Evolutionary conservation across 495 filamentous ascomycete species (phyloP).

Genomic region (Cryomyces minteri): DNA sequence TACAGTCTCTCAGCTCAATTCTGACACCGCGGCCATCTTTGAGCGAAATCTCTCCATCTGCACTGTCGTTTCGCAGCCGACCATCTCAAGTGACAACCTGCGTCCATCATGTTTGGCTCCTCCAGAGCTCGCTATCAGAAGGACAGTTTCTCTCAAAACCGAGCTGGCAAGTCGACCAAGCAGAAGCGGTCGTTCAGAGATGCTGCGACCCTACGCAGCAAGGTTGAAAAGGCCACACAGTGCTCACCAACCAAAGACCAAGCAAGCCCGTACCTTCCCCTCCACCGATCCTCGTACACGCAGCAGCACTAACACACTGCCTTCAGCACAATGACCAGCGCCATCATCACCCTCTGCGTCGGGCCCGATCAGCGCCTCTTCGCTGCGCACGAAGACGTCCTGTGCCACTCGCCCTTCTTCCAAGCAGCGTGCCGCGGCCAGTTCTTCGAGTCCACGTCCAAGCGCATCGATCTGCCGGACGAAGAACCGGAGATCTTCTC

Average conservation of each 20-base stretch:
- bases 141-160: slow-evolving; percentile 21
- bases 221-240: neutral
- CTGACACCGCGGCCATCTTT: neutral
- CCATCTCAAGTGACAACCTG: neutral
- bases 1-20: neutral
- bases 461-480: no score
- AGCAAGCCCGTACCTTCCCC: slow-evolving; percentile 9
- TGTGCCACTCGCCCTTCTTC: slow-evolving; percentile 66
- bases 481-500: no score
- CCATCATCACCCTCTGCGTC: slow-evolving; percentile 63
- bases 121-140: slow-evolving; percentile 13
- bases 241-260: slow-evolving; percentile 1
- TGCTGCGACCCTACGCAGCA: neutral
- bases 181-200: slow-evolving; percentile 21
- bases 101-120: slow-evolving; percentile 15
- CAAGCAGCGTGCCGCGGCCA: slow-evolving; percentile 34
- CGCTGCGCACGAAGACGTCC: slow-evolving; percentile 75
- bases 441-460: no score
- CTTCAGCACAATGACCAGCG: slow-evolving; percentile 38
- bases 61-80: neutral
- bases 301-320: neutral
- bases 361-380: slow-evolving; percentile 69
- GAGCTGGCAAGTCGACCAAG: slow-evolving; percentile 20
- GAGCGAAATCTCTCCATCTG: neutral
- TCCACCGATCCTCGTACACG: neutral